A percentile compares a stretch with the other conserved stretches of the same genome.
Evolutionary conservation across 441 rosid genomes (phyloP).

Genomic region (Aquilaria agallochum): DNA sequence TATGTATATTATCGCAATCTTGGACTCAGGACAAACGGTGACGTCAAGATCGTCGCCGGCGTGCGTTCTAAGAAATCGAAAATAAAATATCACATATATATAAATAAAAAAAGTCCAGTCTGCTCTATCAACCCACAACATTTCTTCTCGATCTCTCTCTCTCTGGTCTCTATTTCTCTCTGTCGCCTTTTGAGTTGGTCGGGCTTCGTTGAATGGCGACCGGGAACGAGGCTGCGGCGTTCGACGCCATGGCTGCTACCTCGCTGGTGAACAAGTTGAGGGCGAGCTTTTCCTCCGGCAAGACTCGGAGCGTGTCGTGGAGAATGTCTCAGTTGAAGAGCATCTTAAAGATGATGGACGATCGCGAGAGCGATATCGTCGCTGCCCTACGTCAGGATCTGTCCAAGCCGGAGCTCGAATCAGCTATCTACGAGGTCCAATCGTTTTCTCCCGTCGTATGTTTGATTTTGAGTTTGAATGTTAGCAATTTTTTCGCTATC

Average conservation of each 20-base stretch:
- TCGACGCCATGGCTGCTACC: constrained; percentile 39
- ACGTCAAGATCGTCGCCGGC: constrained; percentile 2
- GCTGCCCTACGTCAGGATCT: constrained; percentile 62
- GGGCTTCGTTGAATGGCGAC: constrained; percentile 9
- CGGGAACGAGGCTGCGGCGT: constrained; percentile 13
- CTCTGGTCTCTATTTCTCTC: too few species aligned
- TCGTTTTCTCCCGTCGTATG: neutral
- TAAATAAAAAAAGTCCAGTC: neutral
- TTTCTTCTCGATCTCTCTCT: neutral
- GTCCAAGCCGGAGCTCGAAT: constrained; percentile 62
- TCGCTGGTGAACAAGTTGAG: constrained; percentile 38
- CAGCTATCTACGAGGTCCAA: constrained; percentile 54
- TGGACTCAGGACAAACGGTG: neutral
- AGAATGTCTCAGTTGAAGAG: constrained; percentile 51
- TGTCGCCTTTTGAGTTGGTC: neutral
- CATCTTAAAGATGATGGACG: constrained; percentile 42
- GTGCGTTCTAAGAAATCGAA: constrained; percentile 2
- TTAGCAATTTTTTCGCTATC: too few species aligned
- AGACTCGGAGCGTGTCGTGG: constrained; percentile 60
- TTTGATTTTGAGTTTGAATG: neutral
- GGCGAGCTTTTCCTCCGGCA: constrained; percentile 34
- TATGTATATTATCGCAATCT: too few species aligned
- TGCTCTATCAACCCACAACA: neutral
- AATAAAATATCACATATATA: neutral
- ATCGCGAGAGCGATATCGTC: constrained; percentile 50